Conservation (phyloP, 164 flowering plant species). For the Vitis cinerea region DNA sequence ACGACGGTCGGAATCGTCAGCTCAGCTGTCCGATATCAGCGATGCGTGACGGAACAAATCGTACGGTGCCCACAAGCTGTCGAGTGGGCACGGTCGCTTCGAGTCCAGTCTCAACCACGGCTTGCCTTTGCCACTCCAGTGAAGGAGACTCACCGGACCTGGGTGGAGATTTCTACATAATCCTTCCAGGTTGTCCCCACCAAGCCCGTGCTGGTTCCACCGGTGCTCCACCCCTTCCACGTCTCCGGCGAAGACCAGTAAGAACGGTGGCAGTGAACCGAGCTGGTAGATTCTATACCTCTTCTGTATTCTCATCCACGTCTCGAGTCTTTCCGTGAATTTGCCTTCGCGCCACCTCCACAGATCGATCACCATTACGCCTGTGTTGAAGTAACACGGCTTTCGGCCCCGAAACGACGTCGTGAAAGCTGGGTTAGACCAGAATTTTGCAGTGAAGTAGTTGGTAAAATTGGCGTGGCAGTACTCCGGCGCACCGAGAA, state of each 20-base stretch:
- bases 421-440: constrained; percentile 44
- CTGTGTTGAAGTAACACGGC: constrained; percentile 82
- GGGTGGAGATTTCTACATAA: constrained; percentile 66
- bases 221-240: constrained; percentile 67
- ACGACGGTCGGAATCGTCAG: constrained; percentile 14
- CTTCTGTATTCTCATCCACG: constrained; percentile 78
- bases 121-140: constrained; percentile 87
- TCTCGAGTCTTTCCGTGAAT: constrained; percentile 50
- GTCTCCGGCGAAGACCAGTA: constrained; percentile 70
- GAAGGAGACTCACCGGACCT: constrained; percentile 73
- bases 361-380: constrained; percentile 83
- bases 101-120: constrained; percentile 75
- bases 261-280: constrained; percentile 76
- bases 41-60: constrained; percentile 48
- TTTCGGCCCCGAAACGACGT: constrained; percentile 22
- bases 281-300: constrained; percentile 57
- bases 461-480: constrained; percentile 78
- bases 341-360: constrained; percentile 52
- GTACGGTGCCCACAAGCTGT: constrained; percentile 69
- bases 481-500: constrained; percentile 75
- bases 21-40: constrained; percentile 42
- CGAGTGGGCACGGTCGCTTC: constrained; percentile 61
- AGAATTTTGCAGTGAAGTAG: constrained; percentile 61
- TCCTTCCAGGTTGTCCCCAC: constrained; percentile 70
- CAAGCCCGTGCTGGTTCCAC: constrained; percentile 87